Evolutionary conservation across 176 grass and related monocot genomes (phyloP).

Genomic region (Echinochloa phyllopogon): DNA sequence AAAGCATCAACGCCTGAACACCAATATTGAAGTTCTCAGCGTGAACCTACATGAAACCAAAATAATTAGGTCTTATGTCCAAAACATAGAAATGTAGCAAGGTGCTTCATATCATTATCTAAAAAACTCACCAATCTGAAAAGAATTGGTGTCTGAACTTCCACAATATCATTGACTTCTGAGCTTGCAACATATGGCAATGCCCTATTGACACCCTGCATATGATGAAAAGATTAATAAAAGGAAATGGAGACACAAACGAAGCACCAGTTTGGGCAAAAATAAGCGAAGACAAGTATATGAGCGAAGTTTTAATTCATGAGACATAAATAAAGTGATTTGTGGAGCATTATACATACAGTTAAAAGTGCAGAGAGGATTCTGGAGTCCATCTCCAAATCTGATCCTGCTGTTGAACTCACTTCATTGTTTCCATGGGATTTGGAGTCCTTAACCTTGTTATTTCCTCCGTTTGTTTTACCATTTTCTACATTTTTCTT

Average conservation of each 20-base stretch:
- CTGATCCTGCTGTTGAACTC: constrained; percentile 53
- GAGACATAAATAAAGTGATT: constrained; percentile 18
- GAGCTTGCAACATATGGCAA: constrained; percentile 93
- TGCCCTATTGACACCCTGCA: constrained; percentile 96
- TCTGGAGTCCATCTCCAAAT: constrained; percentile 91
- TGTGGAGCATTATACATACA: constrained; percentile 54
- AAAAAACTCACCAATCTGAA: constrained; percentile 82
- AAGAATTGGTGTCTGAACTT: constrained; percentile 87
- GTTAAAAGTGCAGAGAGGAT: constrained; percentile 89
- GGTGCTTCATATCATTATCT: constrained; percentile 18
- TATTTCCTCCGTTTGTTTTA: constrained; percentile 53
- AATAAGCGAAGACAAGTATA: constrained; percentile 27
- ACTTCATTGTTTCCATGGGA: constrained; percentile 48
- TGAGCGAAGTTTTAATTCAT: background rate
- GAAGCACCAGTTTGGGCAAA: constrained; percentile 19
- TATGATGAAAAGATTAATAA: constrained; percentile 39
- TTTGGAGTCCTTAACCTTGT: constrained; percentile 51
- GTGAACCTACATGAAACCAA: constrained; percentile 73
- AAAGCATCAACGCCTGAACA: constrained; percentile 94
- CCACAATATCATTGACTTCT: constrained; percentile 94
- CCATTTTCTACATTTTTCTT: constrained; percentile 60
- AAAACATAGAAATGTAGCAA: constrained; percentile 21
- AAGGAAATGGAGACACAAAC: constrained; percentile 7
- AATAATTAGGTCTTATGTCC: constrained; percentile 24
- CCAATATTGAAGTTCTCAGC: constrained; percentile 95